These are phyloP conservation scores for Truncatella angustata DNA, from an alignment of 2,329 filamentous ascomycete genomes.

Conservation along the genomic window DNA sequence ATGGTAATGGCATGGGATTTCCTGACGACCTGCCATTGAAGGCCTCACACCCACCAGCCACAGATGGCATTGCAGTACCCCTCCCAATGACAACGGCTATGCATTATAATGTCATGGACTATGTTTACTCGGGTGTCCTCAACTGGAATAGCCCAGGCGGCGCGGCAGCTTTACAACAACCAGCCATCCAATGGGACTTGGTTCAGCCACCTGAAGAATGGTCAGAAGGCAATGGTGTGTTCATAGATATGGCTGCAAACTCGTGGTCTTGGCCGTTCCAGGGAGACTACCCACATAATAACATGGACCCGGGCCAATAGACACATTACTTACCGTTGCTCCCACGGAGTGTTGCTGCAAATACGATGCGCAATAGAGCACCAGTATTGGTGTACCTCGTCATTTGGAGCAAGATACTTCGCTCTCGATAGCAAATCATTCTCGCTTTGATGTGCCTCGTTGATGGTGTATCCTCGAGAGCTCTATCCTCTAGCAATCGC, in stretches of 20 bases:
- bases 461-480: no score
- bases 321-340: no score
- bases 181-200: conserved; percentile 12
- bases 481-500: no score
- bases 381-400: no score
- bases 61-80: neutral
- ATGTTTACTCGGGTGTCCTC: conserved; percentile 10
- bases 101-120: conserved; percentile 1
- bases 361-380: no score
- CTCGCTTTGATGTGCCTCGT: no score
- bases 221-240: conserved; percentile 9
- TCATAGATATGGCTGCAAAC: conserved; percentile 7
- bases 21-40: neutral
- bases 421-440: no score
- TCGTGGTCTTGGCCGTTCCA: neutral
- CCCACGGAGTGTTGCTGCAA: no score
- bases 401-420: no score
- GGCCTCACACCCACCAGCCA: neutral
- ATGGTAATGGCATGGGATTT: neutral
- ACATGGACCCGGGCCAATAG: neutral
- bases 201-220: conserved; percentile 11
- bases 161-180: neutral
- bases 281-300: neutral
- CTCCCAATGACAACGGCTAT: neutral
- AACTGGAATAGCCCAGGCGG: neutral